Evolutionary conservation across 176 grass and related monocot species (phyloP), one percentile per base, ranked within the genome.

Genomic region (Oryza officinalis): DNA sequence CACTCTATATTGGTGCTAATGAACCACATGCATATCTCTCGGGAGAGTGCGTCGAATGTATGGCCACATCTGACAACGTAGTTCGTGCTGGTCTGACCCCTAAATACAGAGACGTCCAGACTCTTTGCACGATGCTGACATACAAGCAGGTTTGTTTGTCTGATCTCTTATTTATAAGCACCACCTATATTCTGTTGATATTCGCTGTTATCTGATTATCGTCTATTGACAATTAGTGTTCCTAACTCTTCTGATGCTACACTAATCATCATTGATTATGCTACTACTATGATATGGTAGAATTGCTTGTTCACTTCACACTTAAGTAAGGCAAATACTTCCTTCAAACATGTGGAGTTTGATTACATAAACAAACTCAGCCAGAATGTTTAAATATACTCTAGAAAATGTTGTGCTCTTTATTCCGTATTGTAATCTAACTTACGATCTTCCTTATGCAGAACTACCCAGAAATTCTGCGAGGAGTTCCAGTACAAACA

Each of bases 81-180:
- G 92, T 97, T 47, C 90, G 94, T 89, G 94, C 92, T 66, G 92
- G 95, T 57, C 79, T 97, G 74, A 97, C 94, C 59, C 90, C 92
- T 27, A 97, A 97, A 73, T 97, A 90, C 80, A 90, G 82, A 82
- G 94, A 97, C 26, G 92, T 97, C 69, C 87, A 87, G 41, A 93
- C 94, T 82, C 89, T 97, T n/a, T 97, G 94, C 85, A 92, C 94
- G 3, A 97, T 97, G 94, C 74, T 97, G n/a, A 97, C 92, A 61
- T 97, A 97, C 54, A 94, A 91, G 61, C 94, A 94, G 94, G 94
- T 97, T 66, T 25, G 37, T 65, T 84, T 67, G 45, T 69, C 28
- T 8, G 3, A 27, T 57, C 44, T 31, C 25, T 22, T 28, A 37
- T 79, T 45, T 27, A 28, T 68, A 14, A 27, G 6, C 4, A 65